Evolutionary conservation across 2,329 filamentous ascomycete genomes (phyloP).

Genomic region (Pochonia chlamydosporia): DNA sequence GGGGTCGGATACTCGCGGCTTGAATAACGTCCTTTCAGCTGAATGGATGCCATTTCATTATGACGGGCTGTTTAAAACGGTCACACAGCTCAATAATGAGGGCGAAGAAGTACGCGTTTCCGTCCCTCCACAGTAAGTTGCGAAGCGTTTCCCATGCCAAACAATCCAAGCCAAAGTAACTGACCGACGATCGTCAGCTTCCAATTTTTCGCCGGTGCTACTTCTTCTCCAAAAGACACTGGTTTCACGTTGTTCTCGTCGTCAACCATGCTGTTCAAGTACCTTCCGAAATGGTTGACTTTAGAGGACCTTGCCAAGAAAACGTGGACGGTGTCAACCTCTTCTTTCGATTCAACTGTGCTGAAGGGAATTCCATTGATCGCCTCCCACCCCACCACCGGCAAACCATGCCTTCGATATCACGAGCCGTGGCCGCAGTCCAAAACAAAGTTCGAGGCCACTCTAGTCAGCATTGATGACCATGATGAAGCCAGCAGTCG

Average conservation of each 20-base stretch:
- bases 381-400: conserved; percentile 37
- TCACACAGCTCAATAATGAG: conserved; percentile 29
- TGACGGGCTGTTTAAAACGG: conserved; percentile 51
- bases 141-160: neutral
- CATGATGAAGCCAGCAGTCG: conserved; percentile 22
- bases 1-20: conserved; percentile 33
- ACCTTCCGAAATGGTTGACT: conserved; percentile 33
- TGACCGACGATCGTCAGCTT: conserved; percentile 27
- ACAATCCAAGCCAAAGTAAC: neutral
- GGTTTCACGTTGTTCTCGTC: conserved; percentile 50
- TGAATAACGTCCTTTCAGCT: conserved; percentile 47
- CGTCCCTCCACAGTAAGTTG: conserved; percentile 34
- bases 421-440: conserved; percentile 48
- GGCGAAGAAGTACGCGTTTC: conserved; percentile 36
- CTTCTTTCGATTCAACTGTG: conserved; percentile 38
- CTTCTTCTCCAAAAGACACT: conserved; percentile 40
- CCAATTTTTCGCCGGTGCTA: conserved; percentile 45
- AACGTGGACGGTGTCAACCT: conserved; percentile 44
- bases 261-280: conserved; percentile 42
- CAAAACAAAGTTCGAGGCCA: conserved; percentile 46
- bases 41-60: conserved; percentile 55
- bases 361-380: conserved; percentile 40
- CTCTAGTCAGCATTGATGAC: conserved; percentile 35
- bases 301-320: conserved; percentile 29
- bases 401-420: conserved; percentile 44